Percentiles rank a stretch among this genome's conserved stretches.
These are phyloP conservation scores for Stagonosporopsis cucurbitacearum DNA, from an alignment of 2,329 filamentous ascomycete species.

Conservation along the genomic window DNA sequence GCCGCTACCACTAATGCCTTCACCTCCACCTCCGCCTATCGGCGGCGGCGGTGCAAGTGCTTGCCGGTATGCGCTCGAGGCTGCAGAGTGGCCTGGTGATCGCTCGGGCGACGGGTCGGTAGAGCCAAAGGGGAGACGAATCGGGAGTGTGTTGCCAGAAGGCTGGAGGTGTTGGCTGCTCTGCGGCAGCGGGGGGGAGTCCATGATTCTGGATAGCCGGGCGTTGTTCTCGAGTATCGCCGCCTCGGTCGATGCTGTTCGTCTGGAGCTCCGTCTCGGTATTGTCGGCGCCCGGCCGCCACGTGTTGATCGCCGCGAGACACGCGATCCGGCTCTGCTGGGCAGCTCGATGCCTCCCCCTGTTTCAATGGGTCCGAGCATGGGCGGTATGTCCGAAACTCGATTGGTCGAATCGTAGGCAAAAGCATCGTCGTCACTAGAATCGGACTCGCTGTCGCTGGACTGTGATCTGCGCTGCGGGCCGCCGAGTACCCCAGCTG, in stretches of 20 bases:
- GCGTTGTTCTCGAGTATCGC: conserved; percentile 30
- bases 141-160: conserved; percentile 27
- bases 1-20: conserved; percentile 28
- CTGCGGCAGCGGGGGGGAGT: conserved; percentile 23
- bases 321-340: conserved; percentile 67
- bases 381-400: conserved; percentile 60
- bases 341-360: conserved; percentile 68
- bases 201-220: conserved; percentile 41
- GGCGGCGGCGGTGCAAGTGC: conserved; percentile 29
- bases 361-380: conserved; percentile 66
- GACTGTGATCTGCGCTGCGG: conserved; percentile 54
- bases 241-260: conserved; percentile 39
- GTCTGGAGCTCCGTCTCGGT: conserved; percentile 73
- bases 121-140: conserved; percentile 48
- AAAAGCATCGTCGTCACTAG: conserved; percentile 55
- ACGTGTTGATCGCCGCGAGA: conserved; percentile 49
- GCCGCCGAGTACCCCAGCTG: conserved; percentile 24
- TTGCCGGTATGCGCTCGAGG: conserved; percentile 44
- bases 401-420: conserved; percentile 46
- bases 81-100: conserved; percentile 41
- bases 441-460: conserved; percentile 46
- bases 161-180: conserved; percentile 37
- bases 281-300: conserved; percentile 54
- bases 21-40: too few relatives aligned
- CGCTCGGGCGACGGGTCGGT: conserved; percentile 46